Conservation (phyloP, 2,329 filamentous ascomycete species). For the Trichoderma asperellum region DNA sequence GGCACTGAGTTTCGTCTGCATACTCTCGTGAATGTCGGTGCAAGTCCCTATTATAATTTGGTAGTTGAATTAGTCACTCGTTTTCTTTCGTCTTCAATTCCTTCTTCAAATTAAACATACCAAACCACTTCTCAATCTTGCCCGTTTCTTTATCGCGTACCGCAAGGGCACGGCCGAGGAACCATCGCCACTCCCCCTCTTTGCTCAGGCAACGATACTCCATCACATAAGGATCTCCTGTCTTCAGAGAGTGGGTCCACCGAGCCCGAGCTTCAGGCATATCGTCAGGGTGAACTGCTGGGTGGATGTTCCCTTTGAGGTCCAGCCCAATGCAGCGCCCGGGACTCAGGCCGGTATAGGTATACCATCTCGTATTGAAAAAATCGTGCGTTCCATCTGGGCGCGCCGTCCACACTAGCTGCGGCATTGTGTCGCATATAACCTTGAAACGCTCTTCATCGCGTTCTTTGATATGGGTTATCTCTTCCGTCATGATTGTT, state of each 20-base stretch:
- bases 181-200: slow-evolving; percentile 77
- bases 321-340: slow-evolving; percentile 65
- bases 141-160: slow-evolving; percentile 67
- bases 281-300: slow-evolving; percentile 73
- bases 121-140: slow-evolving; percentile 77
- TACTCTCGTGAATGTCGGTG: slow-evolving; percentile 77
- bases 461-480: slow-evolving; percentile 68
- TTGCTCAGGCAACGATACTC: slow-evolving; percentile 72
- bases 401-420: slow-evolving; percentile 74
- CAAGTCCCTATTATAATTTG: slow-evolving; percentile 57
- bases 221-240: slow-evolving; percentile 69
- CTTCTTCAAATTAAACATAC: slow-evolving; percentile 41
- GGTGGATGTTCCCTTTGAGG: slow-evolving; percentile 69
- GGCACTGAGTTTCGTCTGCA: slow-evolving; percentile 68
- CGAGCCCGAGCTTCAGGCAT: slow-evolving; percentile 55
- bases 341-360: slow-evolving; percentile 70
- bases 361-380: slow-evolving; percentile 77
- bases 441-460: slow-evolving; percentile 75
- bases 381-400: slow-evolving; percentile 71
- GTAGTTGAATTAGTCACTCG: not conserved
- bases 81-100: too few relatives aligned
- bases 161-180: slow-evolving; percentile 72
- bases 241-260: slow-evolving; percentile 67
- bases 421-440: slow-evolving; percentile 74
- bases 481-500: slow-evolving; percentile 69